phyloP scores from a whole-genome alignment of 176 grass and related monocot genomes.

The Phoenix dactylifera region DNA sequence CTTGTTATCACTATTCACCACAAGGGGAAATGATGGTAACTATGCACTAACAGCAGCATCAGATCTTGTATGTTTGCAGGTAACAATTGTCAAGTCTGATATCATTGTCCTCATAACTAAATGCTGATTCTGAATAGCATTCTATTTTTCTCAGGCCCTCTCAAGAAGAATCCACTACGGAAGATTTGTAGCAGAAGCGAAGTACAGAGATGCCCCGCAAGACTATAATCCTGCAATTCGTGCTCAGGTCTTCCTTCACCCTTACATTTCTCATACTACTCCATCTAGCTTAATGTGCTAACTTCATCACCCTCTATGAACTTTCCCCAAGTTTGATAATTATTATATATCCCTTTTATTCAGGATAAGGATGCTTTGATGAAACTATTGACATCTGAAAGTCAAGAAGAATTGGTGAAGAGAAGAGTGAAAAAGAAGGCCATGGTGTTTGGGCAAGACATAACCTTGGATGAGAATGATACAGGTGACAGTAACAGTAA shows the following conservation, averaged over 20 bases:
- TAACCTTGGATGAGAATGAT: not conserved
- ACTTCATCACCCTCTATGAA: too few relatives aligned
- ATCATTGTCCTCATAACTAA: too few relatives aligned
- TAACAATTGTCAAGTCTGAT: not conserved
- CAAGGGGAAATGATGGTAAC: constrained; percentile 10
- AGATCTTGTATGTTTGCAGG: constrained; percentile 22
- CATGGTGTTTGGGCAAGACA: constrained; percentile 22
- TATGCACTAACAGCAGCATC: constrained; percentile 6
- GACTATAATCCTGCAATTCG: constrained; percentile 15
- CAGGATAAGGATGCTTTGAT: constrained; percentile 20
- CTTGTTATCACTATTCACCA: constrained; percentile 9
- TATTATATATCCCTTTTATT: not conserved
- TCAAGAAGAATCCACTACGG: constrained; percentile 25
- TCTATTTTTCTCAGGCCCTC: constrained; percentile 5
- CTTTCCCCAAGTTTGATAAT: too few relatives aligned
- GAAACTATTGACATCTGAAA: constrained; percentile 11
- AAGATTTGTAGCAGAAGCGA: constrained; percentile 20
- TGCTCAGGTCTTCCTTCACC: constrained; percentile 1
- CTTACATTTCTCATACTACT: not conserved
- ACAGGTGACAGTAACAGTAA: not conserved
- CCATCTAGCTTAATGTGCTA: not conserved
- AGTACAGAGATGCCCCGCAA: constrained; percentile 13
- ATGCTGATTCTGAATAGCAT: too few relatives aligned
- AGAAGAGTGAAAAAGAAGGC: constrained; percentile 23
- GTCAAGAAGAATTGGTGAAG: constrained; percentile 22